A percentile compares a stretch with the other conserved stretches of the same genome.
phyloP scores from a whole-genome alignment of 306 rosid genomes.

The Notholithocarpus densiflorus region DNA sequence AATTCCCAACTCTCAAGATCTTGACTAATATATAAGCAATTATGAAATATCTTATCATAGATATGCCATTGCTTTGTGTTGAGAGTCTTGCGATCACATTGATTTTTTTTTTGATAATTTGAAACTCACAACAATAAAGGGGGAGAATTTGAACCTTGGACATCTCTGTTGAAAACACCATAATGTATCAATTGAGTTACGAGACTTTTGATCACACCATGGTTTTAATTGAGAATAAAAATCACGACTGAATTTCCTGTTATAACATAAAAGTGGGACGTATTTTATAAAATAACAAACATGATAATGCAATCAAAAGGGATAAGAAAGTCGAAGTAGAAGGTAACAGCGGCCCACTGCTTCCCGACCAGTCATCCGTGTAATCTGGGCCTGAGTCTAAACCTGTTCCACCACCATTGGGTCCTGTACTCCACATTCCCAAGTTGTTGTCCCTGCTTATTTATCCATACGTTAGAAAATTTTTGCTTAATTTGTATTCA shows the following conservation, averaged over 20 bases:
- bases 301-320: conserved; percentile 18
- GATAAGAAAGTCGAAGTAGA: conserved; percentile 12
- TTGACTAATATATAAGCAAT: too few species aligned
- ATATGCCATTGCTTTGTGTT: too few species aligned
- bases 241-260: not conserved
- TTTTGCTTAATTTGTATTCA: too few species aligned
- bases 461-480: not conserved
- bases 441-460: conserved; percentile 47
- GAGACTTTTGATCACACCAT: too few species aligned
- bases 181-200: too few species aligned
- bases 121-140: too few species aligned
- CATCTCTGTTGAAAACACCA: too few species aligned
- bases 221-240: not conserved
- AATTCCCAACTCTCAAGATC: too few species aligned
- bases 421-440: conserved; percentile 56
- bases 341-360: conserved; percentile 15
- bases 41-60: too few species aligned
- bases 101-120: too few species aligned
- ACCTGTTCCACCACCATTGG: conserved; percentile 26
- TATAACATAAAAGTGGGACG: not conserved
- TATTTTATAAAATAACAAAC: conserved; percentile 17
- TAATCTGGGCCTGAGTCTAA: conserved; percentile 40
- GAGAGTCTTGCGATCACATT: too few species aligned
- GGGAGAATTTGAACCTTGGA: too few species aligned
- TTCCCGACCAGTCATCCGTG: conserved; percentile 54